These are phyloP conservation scores for Sugiyamaella mastotermitis DNA, from an alignment of 805 yeast species.

Conservation along the genomic window DNA sequence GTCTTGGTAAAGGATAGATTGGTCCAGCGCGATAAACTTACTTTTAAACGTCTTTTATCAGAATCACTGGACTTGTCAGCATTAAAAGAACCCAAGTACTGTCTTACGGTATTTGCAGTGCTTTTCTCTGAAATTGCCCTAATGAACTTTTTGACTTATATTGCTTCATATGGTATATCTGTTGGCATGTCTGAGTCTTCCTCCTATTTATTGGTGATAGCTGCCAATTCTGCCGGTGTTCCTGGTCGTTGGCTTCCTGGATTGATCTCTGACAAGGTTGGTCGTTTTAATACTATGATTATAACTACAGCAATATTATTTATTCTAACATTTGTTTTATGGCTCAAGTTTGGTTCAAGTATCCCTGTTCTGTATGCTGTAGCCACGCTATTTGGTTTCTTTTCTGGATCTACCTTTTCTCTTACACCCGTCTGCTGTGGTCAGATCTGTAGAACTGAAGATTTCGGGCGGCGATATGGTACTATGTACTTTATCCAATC, in stretches of 20 bases:
- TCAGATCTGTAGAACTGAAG: conserved; percentile 48
- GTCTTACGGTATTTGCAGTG: conserved; percentile 38
- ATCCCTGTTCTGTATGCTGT: conserved; percentile 38
- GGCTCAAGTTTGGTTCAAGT: conserved; percentile 40
- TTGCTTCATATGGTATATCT: conserved; percentile 48
- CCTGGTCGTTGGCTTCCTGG: conserved; percentile 44
- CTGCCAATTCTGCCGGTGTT: conserved; percentile 37
- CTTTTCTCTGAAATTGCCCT: conserved; percentile 43
- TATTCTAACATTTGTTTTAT: conserved; percentile 34
- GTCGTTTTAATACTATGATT: conserved; percentile 48
- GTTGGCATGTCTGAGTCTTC: conserved; percentile 37
- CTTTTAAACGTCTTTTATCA: conserved; percentile 1
- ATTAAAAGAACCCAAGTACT: conserved; percentile 40
- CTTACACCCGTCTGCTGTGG: conserved; percentile 56
- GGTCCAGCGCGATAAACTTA: conserved; percentile 21
- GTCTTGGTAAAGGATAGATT: conserved; percentile 40
- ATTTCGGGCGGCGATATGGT: conserved; percentile 51
- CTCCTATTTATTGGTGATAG: conserved; percentile 43
- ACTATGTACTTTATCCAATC: conserved; percentile 55
- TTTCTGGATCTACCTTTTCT: conserved; percentile 51
- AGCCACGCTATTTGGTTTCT: conserved; percentile 47
- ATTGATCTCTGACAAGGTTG: conserved; percentile 39
- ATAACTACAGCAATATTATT: too few species aligned
- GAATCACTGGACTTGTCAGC: conserved; percentile 31
- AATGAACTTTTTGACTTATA: conserved; percentile 42